These are phyloP conservation scores for Solanum pennellii DNA, from an alignment of 257 asterid species.

Conservation along the genomic window DNA sequence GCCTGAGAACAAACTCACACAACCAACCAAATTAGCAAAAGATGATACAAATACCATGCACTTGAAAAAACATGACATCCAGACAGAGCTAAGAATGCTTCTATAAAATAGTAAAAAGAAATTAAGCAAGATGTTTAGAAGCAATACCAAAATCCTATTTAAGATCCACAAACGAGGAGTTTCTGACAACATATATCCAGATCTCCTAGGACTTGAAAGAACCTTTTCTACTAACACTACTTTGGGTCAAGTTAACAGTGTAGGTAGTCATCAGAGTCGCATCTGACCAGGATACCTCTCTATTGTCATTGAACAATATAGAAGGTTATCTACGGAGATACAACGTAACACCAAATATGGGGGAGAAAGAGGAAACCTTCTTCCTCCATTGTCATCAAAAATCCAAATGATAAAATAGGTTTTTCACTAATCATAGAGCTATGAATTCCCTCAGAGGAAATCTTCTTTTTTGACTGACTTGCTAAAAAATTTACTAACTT, in stretches of 20 bases:
- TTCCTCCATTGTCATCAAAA: background rate
- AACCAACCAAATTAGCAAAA: conserved; percentile 2
- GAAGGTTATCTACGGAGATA: background rate
- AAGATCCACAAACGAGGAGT: background rate
- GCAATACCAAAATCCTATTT: background rate
- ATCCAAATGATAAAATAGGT: background rate
- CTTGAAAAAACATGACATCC: background rate
- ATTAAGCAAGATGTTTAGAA: background rate
- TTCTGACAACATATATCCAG: background rate
- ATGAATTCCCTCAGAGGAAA: background rate
- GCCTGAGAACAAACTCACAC: conserved; percentile 38
- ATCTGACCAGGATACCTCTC: background rate
- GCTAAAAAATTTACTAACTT: background rate
- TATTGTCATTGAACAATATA: background rate
- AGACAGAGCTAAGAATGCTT: background rate
- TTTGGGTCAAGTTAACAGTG: background rate
- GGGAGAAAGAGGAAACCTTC: background rate
- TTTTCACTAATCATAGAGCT: background rate
- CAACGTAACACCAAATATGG: background rate
- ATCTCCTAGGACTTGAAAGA: background rate
- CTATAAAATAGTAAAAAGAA: background rate
- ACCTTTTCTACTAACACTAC: background rate
- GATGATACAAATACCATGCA: background rate
- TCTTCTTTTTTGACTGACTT: background rate
- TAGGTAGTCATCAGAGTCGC: background rate